Evolutionary conservation across 805 yeast genomes (phyloP).

Genomic region (Brettanomyces custersianus): DNA sequence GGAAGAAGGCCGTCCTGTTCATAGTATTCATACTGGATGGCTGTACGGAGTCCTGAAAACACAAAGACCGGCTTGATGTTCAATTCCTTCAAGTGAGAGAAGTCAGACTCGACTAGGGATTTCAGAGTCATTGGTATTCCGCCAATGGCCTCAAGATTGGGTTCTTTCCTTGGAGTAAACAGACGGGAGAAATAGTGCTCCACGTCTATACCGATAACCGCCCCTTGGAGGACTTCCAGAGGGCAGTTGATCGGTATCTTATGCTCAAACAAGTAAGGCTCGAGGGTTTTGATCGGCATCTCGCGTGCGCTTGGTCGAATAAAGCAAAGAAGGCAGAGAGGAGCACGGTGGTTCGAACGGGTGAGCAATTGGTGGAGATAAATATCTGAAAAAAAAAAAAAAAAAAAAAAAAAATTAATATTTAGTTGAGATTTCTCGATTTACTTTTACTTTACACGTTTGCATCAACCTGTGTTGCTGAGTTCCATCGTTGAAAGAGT

Average conservation of each 20-base stretch:
- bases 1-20: slow-evolving; percentile 21
- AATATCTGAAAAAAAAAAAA: too few species aligned
- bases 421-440: too few species aligned
- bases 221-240: slow-evolving; percentile 52
- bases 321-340: too few species aligned
- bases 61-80: slow-evolving; percentile 75
- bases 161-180: slow-evolving; percentile 55
- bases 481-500: too few species aligned
- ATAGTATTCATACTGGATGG: slow-evolving; percentile 20
- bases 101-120: slow-evolving; percentile 49
- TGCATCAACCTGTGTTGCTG: too few species aligned
- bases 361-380: too few species aligned
- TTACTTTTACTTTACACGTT: too few species aligned
- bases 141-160: slow-evolving; percentile 66
- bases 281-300: slow-evolving; percentile 44
- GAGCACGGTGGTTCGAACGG: too few species aligned
- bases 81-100: slow-evolving; percentile 48
- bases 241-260: slow-evolving; percentile 50
- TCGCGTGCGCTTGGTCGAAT: too few species aligned
- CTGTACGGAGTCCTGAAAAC: slow-evolving; percentile 55
- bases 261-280: slow-evolving; percentile 60
- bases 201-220: slow-evolving; percentile 77
- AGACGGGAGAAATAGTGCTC: slow-evolving; percentile 66
- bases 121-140: slow-evolving; percentile 65
- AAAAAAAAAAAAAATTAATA: too few species aligned